These are phyloP conservation scores for Umbilicus rupestris DNA, from an alignment of 164 flowering plant genomes.

Conservation along the genomic window DNA sequence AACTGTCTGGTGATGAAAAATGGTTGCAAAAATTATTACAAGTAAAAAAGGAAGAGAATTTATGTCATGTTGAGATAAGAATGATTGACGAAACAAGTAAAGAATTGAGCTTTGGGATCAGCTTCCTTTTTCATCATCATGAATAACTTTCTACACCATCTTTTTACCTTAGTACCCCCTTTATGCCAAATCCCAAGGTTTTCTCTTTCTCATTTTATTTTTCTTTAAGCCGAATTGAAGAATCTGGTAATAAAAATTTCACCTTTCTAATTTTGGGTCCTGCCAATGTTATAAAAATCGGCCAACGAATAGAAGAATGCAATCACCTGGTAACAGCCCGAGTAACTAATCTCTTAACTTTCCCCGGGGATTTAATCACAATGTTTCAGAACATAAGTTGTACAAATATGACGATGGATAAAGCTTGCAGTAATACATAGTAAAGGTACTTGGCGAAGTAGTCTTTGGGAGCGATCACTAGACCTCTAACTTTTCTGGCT, in stretches of 20 bases:
- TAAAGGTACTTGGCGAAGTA: conserved; percentile 95
- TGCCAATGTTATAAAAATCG: too few relatives aligned
- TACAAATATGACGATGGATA: too few relatives aligned
- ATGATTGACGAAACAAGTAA: not conserved
- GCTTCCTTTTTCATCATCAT: not conserved
- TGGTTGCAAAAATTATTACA: not conserved
- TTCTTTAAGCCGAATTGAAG: too few relatives aligned
- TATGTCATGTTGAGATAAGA: not conserved
- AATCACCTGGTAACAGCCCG: too few relatives aligned
- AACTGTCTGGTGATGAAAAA: not conserved
- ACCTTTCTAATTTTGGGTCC: too few relatives aligned
- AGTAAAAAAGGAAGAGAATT: not conserved
- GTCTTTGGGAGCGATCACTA: conserved; percentile 92
- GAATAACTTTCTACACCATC: not conserved
- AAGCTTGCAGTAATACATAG: conserved; percentile 16
- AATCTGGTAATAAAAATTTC: too few relatives aligned
- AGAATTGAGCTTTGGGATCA: not conserved
- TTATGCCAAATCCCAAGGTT: not conserved
- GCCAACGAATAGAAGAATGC: too few relatives aligned
- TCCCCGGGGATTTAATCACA: too few relatives aligned
- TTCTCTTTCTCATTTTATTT: too few relatives aligned
- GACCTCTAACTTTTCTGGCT: conserved; percentile 90
- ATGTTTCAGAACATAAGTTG: too few relatives aligned
- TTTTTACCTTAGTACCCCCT: not conserved
- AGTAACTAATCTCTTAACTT: too few relatives aligned